phyloP scores from a whole-genome alignment of 192 early-diverging fungal genomes.

The Spizellomyces sp. region DNA sequence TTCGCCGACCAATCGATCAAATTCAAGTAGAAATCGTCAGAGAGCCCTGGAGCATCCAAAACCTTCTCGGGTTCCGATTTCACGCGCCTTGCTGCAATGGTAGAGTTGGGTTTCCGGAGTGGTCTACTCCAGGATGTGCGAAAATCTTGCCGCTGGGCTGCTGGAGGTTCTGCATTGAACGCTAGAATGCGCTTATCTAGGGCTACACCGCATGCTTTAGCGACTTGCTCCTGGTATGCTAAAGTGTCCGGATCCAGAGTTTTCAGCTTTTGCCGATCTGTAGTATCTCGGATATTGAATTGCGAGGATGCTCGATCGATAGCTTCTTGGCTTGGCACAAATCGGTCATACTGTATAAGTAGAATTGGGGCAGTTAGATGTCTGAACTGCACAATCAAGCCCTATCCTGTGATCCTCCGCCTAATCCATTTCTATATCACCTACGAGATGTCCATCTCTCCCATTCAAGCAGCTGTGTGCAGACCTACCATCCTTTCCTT shows the following conservation, averaged over 20 bases:
- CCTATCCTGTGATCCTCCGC: background rate
- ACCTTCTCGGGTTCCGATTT: constrained; percentile 78
- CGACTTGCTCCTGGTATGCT: constrained; percentile 79
- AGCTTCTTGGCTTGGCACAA: constrained; percentile 79
- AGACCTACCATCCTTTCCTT: constrained; percentile 26
- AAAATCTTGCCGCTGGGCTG: constrained; percentile 47
- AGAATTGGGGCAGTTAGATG: no score
- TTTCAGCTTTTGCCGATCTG: constrained; percentile 26
- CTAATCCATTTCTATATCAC: background rate
- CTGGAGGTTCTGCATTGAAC: constrained; percentile 79
- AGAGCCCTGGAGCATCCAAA: constrained; percentile 85
- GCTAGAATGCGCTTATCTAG: constrained; percentile 79
- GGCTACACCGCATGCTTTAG: constrained; percentile 75
- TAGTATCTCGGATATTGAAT: constrained; percentile 55
- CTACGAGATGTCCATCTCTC: background rate
- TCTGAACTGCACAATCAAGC: background rate
- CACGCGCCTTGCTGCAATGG: constrained; percentile 59
- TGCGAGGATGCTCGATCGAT: constrained; percentile 72
- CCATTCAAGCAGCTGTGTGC: background rate
- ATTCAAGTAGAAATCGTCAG: constrained; percentile 56
- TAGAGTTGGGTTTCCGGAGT: constrained; percentile 38
- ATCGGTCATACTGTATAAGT: constrained; percentile 69
- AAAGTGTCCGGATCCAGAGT: constrained; percentile 45
- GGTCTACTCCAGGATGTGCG: constrained; percentile 60
- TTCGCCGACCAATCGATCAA: constrained; percentile 53